Conservation (phyloP, 1,139 yeast genomes). For the Debaryomyces udenii region DNA sequence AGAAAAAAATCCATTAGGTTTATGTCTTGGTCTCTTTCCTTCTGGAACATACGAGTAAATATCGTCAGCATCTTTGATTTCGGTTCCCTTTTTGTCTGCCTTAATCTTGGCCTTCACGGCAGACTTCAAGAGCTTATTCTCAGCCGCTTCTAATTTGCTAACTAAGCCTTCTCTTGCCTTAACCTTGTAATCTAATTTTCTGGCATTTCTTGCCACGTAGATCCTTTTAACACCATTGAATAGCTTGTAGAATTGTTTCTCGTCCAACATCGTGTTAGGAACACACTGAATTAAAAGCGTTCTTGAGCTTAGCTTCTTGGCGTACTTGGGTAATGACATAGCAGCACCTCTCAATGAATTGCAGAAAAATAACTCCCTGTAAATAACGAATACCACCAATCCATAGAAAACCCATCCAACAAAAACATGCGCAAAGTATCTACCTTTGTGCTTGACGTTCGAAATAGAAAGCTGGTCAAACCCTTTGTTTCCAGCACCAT, state of each 20-base stretch:
- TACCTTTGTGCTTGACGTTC: constrained; percentile 56
- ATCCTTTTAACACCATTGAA: constrained; percentile 75
- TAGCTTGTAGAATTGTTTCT: constrained; percentile 59
- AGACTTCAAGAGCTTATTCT: constrained; percentile 57
- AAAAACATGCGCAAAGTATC: constrained; percentile 87
- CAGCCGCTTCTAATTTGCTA: constrained; percentile 67
- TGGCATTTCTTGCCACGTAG: constrained; percentile 71
- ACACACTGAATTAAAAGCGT: constrained; percentile 81
- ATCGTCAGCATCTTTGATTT: constrained; percentile 52
- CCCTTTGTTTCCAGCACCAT: constrained; percentile 61
- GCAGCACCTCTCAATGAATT: constrained; percentile 80
- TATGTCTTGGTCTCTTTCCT: constrained; percentile 76
- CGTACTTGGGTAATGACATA: constrained; percentile 77
- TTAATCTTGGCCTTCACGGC: constrained; percentile 67
- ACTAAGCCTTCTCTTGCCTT: constrained; percentile 66
- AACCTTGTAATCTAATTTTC: constrained; percentile 59
- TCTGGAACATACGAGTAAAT: constrained; percentile 70
- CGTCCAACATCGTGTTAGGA: constrained; percentile 68
- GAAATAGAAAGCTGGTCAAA: constrained; percentile 79
- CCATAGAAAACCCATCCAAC: constrained; percentile 82
- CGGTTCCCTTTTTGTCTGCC: constrained; percentile 60
- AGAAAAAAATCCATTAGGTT: constrained; percentile 54
- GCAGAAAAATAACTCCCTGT: constrained; percentile 81
- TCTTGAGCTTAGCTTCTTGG: constrained; percentile 71
- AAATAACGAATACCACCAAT: constrained; percentile 65